Base-by-base conservation (phyloP, 305 asterid genomes). In the Striga hermonthica region DNA sequence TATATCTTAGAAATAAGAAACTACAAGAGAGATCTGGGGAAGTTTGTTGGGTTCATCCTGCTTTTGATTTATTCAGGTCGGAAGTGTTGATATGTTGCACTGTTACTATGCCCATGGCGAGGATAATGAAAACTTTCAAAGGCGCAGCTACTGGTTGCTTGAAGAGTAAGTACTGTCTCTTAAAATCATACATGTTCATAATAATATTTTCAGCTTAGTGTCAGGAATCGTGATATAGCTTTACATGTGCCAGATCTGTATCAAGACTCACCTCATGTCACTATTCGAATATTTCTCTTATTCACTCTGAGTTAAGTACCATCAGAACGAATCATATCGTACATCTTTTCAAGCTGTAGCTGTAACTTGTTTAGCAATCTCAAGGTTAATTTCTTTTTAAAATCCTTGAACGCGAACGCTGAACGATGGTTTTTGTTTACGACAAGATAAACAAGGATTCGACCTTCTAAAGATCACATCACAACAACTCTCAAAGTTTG, bases 51-150 rank as follows among this genome's bases (percentile, higher is more conserved):
- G 59, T 62, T 28, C 66, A 38, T 79, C 52, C 66, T 78, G 49
- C 65, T 74, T 72, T 69, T 35, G 55, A 72, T 73, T 50, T 68
- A 64, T 73, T 70, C 81, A 93, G 98, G 97, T 90, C 40, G 98
- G 96, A 76, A 93, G 98, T 75, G 77, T 92, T 71, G 97, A 92
- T 75, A 84, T 80, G 93, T 78, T 92, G 75, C 95, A 92, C 75
- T 92, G 98, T 80, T 92, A 92, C 77, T 92, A 92, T 84, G 98
- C 98, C 52, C 98, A 92, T 73, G 97, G 98, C 49, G 98, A 87
- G 80, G 97, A 90, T 44, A 76, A 90, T 66, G 97, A 84, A 78
- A 80, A 75, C 76, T 90, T 90, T 80, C 98, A 90, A 80, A 84
- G 98, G 80, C 97, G 97, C 70, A 82, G 98, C 82, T 93, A 93